Evolutionary conservation across 495 filamentous ascomycete species (phyloP), one percentile per base, ranked within the genome.

Genomic region (Xylaria flabelliformis): DNA sequence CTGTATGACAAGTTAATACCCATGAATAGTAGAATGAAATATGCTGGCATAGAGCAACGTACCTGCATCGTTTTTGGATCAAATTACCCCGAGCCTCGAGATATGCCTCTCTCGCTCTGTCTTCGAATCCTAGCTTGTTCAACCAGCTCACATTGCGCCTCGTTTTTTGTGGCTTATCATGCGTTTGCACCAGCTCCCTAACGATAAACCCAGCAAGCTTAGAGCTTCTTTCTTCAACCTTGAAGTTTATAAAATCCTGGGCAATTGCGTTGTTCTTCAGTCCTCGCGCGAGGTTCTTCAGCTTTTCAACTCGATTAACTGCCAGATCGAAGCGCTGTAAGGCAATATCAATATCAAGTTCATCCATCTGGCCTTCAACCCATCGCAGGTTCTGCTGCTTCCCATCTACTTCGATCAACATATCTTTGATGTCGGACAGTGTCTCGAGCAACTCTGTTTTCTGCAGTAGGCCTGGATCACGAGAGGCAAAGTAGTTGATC

Each of bases 331-430:
- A 97, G 42, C 89, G 87, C 75, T 98, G 95, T 34, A 98, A 87
- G 1, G 96, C 96, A 66, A 99, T 96, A 77, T 94, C 91, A 73
- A 97, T 97, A 74, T 98, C 97, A 5, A 99, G 88, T 76, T 97
- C 94, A 77, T 99, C 96, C 75, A 99, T 91, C 82, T 98, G 94
- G 55, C 89, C 88, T 77, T 99, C 96, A 0, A 98, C 94, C 93
- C 93, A 97, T 26, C 96, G 92, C 21, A 99, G 86, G 75, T 95
- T 97, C 78, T 97, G 93, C 74, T 97, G 95, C 75, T 97, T 95
- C 29, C 97, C 96, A 75, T 98, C 96, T 34, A 98, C 94, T 74
- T 98, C 97, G 70, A 99, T 94, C 46, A 97, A 86, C 81, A 97
- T 88, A 74, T 94, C 91, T 75, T 89, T 90, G 74, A 87, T 90